Base-by-base conservation (phyloP, 2,329 filamentous ascomycete species). In the Colletotrichum graminicola region DNA sequence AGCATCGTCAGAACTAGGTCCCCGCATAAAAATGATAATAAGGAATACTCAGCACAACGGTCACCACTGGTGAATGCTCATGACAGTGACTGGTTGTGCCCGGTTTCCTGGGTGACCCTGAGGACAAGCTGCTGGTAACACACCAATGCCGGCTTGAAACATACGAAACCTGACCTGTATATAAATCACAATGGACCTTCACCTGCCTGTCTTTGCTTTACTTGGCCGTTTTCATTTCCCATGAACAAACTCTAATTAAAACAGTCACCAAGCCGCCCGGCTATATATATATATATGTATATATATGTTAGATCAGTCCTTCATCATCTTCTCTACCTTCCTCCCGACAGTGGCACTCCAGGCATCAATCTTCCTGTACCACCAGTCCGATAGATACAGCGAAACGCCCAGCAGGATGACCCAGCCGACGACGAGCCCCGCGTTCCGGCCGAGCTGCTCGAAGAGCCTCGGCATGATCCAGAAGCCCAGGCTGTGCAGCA, bases 381-480 rank as follows among this genome's bases (percentile, higher is more conserved):
- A 83, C 67, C 76, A 70, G n/a, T 79, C 76, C 2, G 80, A 76
- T 23, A 82, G 67, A 39, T 80, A 82, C 67, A 83, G 69, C 0
- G 80, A 78, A 0, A 80, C 67, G 14, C 62, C 73, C 62, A 82
- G 56, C 41, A 82, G 54, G 8, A 77, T 52, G 8, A 78, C 66
- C 73, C 78, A 83, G 3, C 81, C 81, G 3, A 82, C 67, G 0
- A 77, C 65, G 47, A 77, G 81, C 0, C 79, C 81, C 1, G 72
- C 72, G 1, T 67, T 67, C 23, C 75, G 73, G 6, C 81, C 80
- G 18, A 83, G 76, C 16, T 65, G 74, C 26, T 83, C 81, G 54
- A 83, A 83, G 2, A 83, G 74, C 11, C 80, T 74, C 6, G 82
- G 82, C 81, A 83, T 83, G 65, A 78, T 73, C 76, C 76, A 78